Evolutionary conservation across 176 grass and related monocot species (phyloP).

Genomic region (Thalia dealbata): DNA sequence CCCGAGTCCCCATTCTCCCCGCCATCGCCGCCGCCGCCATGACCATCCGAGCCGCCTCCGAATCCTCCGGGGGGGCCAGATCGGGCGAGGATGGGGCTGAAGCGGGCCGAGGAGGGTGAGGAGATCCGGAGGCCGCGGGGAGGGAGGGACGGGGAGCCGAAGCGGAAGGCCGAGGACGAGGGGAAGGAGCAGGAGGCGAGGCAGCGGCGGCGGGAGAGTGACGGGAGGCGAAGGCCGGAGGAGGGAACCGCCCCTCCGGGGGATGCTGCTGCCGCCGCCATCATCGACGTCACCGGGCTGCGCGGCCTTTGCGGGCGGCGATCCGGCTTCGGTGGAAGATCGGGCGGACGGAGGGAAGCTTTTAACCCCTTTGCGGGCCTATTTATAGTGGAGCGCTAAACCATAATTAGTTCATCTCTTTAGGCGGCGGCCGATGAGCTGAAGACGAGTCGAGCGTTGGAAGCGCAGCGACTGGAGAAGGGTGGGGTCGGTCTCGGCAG

Average conservation of each 20-base stretch:
- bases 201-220: neutral
- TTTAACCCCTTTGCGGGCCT: neutral
- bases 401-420: neutral
- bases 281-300: too few relatives aligned
- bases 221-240: conserved; percentile 17
- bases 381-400: neutral
- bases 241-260: neutral
- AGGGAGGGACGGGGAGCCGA: conserved; percentile 18
- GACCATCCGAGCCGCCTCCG: neutral
- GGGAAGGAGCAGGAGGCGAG: conserved; percentile 1
- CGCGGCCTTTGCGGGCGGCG: too few relatives aligned
- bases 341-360: neutral
- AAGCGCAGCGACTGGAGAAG: neutral
- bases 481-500: too few relatives aligned
- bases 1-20: conserved; percentile 28
- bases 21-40: neutral
- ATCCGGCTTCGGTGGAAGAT: neutral
- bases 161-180: conserved; percentile 19
- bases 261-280: conserved; percentile 16
- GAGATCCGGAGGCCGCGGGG: conserved; percentile 14
- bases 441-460: neutral
- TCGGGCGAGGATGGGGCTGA: conserved; percentile 19
- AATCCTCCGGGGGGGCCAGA: conserved; percentile 22
- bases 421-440: neutral
- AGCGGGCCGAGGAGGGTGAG: conserved; percentile 20